Percentiles rank a stretch among this genome's conserved stretches.
Conservation (phyloP, 129 eudicot species). For the Erigeron canadensis region DNA sequence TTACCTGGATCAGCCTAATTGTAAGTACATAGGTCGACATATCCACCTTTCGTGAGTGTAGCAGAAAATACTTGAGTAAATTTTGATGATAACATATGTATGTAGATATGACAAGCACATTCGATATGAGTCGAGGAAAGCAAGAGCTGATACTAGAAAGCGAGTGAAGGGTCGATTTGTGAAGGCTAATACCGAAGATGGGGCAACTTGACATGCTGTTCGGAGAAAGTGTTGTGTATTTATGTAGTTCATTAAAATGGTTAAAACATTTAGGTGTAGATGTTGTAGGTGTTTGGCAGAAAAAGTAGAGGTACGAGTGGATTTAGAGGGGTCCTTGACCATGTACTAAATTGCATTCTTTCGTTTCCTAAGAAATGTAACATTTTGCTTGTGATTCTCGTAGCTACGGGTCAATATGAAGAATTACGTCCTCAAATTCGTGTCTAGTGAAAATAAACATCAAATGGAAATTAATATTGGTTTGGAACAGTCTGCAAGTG, state of each 20-base stretch:
- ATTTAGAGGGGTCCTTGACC: not conserved
- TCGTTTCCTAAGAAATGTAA: constrained; percentile 13
- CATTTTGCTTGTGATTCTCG: constrained; percentile 20
- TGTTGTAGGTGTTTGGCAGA: constrained; percentile 23
- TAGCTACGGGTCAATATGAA: constrained; percentile 2
- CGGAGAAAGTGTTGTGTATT: constrained; percentile 13
- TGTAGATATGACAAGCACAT: constrained; percentile 87
- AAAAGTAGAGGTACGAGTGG: constrained; percentile 6
- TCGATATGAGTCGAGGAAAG: constrained; percentile 91
- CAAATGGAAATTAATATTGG: not conserved
- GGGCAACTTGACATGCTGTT: constrained; percentile 29
- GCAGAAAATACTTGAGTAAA: not conserved
- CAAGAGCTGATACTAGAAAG: constrained; percentile 95
- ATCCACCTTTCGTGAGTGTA: not conserved
- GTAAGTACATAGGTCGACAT: not conserved
- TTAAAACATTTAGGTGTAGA: constrained; percentile 1
- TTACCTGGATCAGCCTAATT: not conserved
- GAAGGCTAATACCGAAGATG: constrained; percentile 59
- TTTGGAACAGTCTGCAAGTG: not conserved
- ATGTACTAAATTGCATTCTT: constrained; percentile 28
- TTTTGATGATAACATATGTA: constrained; percentile 8
- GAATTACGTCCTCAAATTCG: not conserved
- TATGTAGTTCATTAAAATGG: constrained; percentile 12
- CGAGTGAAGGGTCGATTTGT: constrained; percentile 95
- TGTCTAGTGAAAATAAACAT: not conserved